These are phyloP conservation scores for Naganishia onofrii DNA, from an alignment of 768 basidiomycete genomes.

Conservation along the genomic window DNA sequence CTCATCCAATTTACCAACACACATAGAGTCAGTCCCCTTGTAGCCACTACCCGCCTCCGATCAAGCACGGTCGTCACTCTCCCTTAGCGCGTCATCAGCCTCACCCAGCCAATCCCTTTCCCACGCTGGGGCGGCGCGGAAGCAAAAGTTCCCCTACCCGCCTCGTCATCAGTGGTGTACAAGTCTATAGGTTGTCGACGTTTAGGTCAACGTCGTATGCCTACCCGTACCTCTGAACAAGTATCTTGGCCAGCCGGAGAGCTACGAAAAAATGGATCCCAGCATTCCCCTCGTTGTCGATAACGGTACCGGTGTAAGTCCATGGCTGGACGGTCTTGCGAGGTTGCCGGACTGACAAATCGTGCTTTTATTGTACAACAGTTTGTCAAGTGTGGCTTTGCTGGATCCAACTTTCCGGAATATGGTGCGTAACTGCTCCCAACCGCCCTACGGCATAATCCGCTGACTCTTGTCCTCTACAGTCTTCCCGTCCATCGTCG, in stretches of 20 bases:
- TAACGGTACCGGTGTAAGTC: slow-evolving; percentile 79
- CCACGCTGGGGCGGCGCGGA: slow-evolving; percentile 3
- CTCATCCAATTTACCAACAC: too few species aligned
- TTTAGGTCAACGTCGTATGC: too few species aligned
- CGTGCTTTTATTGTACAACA: slow-evolving; percentile 49
- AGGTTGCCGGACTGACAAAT: not conserved
- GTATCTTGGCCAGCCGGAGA: too few species aligned
- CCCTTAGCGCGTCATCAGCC: slow-evolving; percentile 5
- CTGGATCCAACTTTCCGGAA: slow-evolving; percentile 91
- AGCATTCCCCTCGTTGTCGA: slow-evolving; percentile 68
- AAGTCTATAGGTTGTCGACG: not conserved
- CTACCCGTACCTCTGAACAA: too few species aligned
- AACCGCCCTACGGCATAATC: too few species aligned
- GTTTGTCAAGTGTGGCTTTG: slow-evolving; percentile 89
- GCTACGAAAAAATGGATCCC: slow-evolving; percentile 32
- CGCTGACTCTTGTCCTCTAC: slow-evolving; percentile 45
- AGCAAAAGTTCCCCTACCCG: not conserved
- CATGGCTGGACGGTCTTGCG: not conserved
- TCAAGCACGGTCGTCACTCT: not conserved
- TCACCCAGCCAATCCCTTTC: too few species aligned
- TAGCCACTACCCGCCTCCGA: not conserved
- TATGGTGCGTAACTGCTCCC: slow-evolving; percentile 58
- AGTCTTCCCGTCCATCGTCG: slow-evolving; percentile 94
- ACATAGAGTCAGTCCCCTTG: too few species aligned
- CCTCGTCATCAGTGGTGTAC: slow-evolving; percentile 13